Evolutionary conservation across 176 grass and related monocot genomes (phyloP).

Genomic region (Tillandsia leiboldiana): DNA sequence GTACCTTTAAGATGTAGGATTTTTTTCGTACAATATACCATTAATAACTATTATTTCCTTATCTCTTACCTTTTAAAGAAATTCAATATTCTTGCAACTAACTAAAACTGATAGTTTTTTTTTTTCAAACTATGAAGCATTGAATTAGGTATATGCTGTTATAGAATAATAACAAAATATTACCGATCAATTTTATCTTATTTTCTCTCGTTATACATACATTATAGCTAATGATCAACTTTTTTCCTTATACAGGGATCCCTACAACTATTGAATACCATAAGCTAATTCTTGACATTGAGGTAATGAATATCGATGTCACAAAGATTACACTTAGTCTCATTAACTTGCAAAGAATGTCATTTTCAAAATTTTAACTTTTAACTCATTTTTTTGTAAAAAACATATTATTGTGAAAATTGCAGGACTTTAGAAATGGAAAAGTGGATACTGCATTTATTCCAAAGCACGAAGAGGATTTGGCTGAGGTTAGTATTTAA

Average conservation of each 20-base stretch:
- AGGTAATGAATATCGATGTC: conserved; percentile 10
- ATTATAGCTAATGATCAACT: conserved; percentile 1
- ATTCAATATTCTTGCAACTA: not conserved
- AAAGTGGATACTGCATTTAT: conserved; percentile 46
- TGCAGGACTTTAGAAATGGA: conserved; percentile 44
- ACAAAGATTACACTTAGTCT: too few relatives aligned
- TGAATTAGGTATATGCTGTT: not conserved
- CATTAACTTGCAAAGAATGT: too few relatives aligned
- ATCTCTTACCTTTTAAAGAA: not conserved
- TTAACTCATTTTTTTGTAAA: not conserved
- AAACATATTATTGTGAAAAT: not conserved
- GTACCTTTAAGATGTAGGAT: not conserved
- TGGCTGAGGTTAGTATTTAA: conserved; percentile 36
- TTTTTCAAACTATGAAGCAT: not conserved
- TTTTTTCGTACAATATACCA: not conserved
- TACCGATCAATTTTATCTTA: not conserved
- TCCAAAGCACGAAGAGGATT: conserved; percentile 42
- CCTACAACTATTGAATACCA: conserved; percentile 54
- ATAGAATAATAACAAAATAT: not conserved
- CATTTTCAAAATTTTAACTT: not conserved
- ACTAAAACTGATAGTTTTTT: not conserved
- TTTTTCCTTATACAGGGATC: conserved; percentile 28
- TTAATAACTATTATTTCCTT: not conserved
- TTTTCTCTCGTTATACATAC: not conserved
- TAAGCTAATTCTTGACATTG: conserved; percentile 38